Evolutionary conservation across 495 filamentous ascomycete genomes (phyloP).

Genomic region (Aspergillus taichungensis): DNA sequence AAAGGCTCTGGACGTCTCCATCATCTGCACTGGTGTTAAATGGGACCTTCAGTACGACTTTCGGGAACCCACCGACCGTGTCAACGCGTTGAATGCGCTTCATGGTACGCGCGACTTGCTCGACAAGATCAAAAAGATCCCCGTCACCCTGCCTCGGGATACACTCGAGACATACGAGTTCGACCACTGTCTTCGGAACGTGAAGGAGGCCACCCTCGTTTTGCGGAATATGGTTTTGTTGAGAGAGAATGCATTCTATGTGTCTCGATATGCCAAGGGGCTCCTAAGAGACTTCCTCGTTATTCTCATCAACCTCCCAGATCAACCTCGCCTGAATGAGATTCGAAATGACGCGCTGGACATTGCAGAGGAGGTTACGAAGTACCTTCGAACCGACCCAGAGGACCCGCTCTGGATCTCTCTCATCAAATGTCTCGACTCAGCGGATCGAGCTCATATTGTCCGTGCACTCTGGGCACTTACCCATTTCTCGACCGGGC

Average conservation of each 20-base stretch:
- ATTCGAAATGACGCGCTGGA: constrained; percentile 88
- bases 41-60: constrained; percentile 69
- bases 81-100: constrained; percentile 61
- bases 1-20: constrained; percentile 65
- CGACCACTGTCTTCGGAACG: constrained; percentile 56
- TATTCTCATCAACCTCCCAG: constrained; percentile 70
- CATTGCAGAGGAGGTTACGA: constrained; percentile 84
- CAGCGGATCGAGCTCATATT: constrained; percentile 76
- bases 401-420: constrained; percentile 72
- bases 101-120: constrained; percentile 66
- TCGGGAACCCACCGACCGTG: constrained; percentile 39
- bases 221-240: constrained; percentile 90
- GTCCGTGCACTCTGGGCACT: constrained; percentile 75
- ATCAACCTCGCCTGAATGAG: constrained; percentile 66
- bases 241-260: constrained; percentile 75
- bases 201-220: constrained; percentile 81
- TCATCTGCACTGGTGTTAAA: constrained; percentile 69
- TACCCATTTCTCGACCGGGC: constrained; percentile 76
- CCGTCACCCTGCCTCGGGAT: constrained; percentile 51
- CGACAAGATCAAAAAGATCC: constrained; percentile 52
- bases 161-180: constrained; percentile 67
- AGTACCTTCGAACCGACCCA: constrained; percentile 60
- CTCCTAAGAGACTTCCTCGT: constrained; percentile 69
- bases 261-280: constrained; percentile 59
- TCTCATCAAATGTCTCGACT: constrained; percentile 59